These are phyloP conservation scores for Chimonanthus praecox DNA, from an alignment of 164 flowering plant species.

Conservation along the genomic window DNA sequence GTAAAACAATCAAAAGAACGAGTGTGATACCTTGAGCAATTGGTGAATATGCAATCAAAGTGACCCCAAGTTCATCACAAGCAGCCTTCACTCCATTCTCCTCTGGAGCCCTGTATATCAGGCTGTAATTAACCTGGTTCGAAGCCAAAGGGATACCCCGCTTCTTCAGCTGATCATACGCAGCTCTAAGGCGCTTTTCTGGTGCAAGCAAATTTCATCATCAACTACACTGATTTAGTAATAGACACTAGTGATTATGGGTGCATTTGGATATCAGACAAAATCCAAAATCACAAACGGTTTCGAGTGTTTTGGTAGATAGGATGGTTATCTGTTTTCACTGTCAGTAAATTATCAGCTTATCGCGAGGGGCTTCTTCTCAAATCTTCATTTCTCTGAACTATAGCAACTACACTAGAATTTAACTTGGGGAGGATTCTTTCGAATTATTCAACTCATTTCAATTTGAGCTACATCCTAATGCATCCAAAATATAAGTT, in stretches of 20 bases:
- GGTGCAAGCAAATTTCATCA: conserved; percentile 7
- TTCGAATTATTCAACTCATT: too few species aligned
- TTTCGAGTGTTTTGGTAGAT: background rate
- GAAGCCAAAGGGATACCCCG: conserved; percentile 92
- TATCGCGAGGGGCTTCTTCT: too few species aligned
- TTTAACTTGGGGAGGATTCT: too few species aligned
- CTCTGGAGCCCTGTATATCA: conserved; percentile 85
- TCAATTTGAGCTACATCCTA: background rate
- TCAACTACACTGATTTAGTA: background rate
- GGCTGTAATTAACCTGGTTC: conserved; percentile 97
- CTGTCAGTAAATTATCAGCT: too few species aligned
- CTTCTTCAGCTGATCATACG: conserved; percentile 65
- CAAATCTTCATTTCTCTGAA: too few species aligned
- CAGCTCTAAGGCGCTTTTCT: conserved; percentile 89
- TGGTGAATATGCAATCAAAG: conserved; percentile 92
- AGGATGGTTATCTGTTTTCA: background rate
- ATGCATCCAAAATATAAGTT: too few species aligned
- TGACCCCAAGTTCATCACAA: conserved; percentile 94
- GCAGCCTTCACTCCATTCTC: conserved; percentile 92
- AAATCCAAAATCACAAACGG: too few species aligned
- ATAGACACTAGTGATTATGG: background rate
- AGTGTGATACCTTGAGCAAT: conserved; percentile 71
- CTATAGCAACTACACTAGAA: too few species aligned
- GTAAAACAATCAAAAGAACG: background rate
- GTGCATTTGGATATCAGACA: background rate